A percentile compares a stretch with the other conserved stretches of the same genome.
Evolutionary conservation across 208 protist species (phyloP).

Genomic region (Naegleria gruberi): DNA sequence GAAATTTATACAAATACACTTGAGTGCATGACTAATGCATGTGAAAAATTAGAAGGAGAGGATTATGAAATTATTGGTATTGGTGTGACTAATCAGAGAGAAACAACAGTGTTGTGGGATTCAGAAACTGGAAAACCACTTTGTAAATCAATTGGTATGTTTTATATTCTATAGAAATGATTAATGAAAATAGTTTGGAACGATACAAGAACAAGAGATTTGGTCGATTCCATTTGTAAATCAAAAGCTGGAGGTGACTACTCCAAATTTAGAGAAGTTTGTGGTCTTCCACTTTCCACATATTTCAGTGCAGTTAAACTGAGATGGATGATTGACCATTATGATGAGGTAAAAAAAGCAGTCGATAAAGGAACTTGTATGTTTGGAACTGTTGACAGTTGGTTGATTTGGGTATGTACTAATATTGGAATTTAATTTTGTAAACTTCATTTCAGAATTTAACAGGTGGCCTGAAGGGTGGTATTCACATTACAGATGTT

Average conservation of each 20-base stretch:
- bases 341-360: slow-evolving; percentile 61
- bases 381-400: slow-evolving; percentile 93
- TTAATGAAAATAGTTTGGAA: slow-evolving; percentile 56
- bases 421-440: too few relatives aligned
- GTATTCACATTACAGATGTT: slow-evolving; percentile 82
- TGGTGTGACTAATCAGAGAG: slow-evolving; percentile 97
- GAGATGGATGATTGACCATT: slow-evolving; percentile 90
- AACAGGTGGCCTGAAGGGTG: slow-evolving; percentile 54
- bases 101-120: slow-evolving; percentile 97
- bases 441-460: too few relatives aligned
- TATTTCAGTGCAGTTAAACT: slow-evolving; percentile 95
- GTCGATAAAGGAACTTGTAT: slow-evolving; percentile 53
- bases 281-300: slow-evolving; percentile 83
- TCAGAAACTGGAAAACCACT: slow-evolving; percentile 77
- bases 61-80: slow-evolving; percentile 56
- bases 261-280: slow-evolving; percentile 47
- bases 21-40: slow-evolving; percentile 59
- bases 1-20: slow-evolving; percentile 72
- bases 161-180: not conserved
- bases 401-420: slow-evolving; percentile 96
- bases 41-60: slow-evolving; percentile 44
- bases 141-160: slow-evolving; percentile 73
- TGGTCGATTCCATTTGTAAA: slow-evolving; percentile 44
- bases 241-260: slow-evolving; percentile 46
- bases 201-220: slow-evolving; percentile 60